phyloP scores from a whole-genome alignment of 352 stramenopile species.

The Phytophthora nicotianae region DNA sequence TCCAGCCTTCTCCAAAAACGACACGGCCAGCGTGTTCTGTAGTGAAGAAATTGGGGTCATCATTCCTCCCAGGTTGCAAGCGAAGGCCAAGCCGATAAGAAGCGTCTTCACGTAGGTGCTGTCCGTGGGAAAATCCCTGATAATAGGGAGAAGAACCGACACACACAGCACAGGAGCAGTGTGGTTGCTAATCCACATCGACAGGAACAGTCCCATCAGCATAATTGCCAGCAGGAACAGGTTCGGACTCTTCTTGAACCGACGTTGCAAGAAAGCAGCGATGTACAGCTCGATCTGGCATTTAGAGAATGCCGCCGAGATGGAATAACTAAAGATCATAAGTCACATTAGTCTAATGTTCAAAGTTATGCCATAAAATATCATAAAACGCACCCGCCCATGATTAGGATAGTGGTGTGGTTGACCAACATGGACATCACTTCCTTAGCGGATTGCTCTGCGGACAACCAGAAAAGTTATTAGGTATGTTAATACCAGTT shows the following conservation, averaged over 20 bases:
- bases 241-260: slow-evolving; percentile 90
- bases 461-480: background rate
- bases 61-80: slow-evolving; percentile 93
- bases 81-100: slow-evolving; percentile 92
- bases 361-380: background rate
- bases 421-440: slow-evolving; percentile 92
- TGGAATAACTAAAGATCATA: slow-evolving; percentile 57
- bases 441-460: slow-evolving; percentile 85
- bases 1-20: slow-evolving; percentile 86
- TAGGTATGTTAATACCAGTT: slow-evolving; percentile 7
- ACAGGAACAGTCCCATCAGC: slow-evolving; percentile 93
- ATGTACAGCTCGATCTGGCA: slow-evolving; percentile 94
- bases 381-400: slow-evolving; percentile 75
- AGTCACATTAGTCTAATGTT: slow-evolving; percentile 5
- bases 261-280: slow-evolving; percentile 86
- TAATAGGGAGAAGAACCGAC: slow-evolving; percentile 89
- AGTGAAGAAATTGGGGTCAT: slow-evolving; percentile 94
- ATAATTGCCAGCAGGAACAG: slow-evolving; percentile 93
- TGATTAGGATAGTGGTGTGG: slow-evolving; percentile 93
- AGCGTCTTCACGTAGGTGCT: slow-evolving; percentile 91
- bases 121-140: slow-evolving; percentile 84
- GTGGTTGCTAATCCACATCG: slow-evolving; percentile 95
- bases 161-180: slow-evolving; percentile 93
- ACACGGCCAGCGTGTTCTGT: slow-evolving; percentile 88
- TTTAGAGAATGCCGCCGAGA: slow-evolving; percentile 90